Base-by-base conservation (phyloP, 163 green algal genomes). In the Scenedesmus sp. region DNA sequence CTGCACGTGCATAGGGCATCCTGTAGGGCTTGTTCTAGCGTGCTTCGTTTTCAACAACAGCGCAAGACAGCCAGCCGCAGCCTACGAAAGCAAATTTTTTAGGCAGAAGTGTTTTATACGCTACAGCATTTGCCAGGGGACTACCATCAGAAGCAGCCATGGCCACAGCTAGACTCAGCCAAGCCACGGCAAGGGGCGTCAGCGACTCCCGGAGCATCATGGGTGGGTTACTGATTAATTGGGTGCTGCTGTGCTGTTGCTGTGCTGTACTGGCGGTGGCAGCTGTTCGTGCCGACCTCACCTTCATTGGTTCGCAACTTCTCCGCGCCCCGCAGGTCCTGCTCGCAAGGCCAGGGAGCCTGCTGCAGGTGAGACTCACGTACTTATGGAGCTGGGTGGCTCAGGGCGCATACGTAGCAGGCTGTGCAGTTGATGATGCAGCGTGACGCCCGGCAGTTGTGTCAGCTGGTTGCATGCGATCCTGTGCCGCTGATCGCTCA, bases 1-100 rank as follows among this genome's bases (percentile, higher is more conserved):
- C 6, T n/a, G 7, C 65, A 76, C 30, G 65, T 76, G 65, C 65
- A 76, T 76, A 76, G 59, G 59, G 65, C 30, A 16, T 16, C 30
- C 30, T 40, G 12, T 76, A 76, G 30, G 65, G 65, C 65, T 40
- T 73, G 7, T 40, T 76, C 65, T 76, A 76, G 65, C 65, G 30
- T 42, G 30, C 30, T 76, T 76, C 65, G 65, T 76, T 76, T 76
- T 40, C 65, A 76, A 76, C 65, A 76, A 76, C 65, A 76, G 65
- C 65, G 65, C 30, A 40, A 40, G 30, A 76, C 59, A 72, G 65
- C 65, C 65, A 76, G 26, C 65, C 65, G 40, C 30, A 76, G 65
- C 30, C 16, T 22, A 40, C 65, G 40, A 20, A 76, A 20, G 30
- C 65, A 76, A 6, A 76, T 16, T 76, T 16, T 40, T 40, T 40